Base-by-base conservation (phyloP, 495 filamentous ascomycete genomes). In the Penicillium parvum region DNA sequence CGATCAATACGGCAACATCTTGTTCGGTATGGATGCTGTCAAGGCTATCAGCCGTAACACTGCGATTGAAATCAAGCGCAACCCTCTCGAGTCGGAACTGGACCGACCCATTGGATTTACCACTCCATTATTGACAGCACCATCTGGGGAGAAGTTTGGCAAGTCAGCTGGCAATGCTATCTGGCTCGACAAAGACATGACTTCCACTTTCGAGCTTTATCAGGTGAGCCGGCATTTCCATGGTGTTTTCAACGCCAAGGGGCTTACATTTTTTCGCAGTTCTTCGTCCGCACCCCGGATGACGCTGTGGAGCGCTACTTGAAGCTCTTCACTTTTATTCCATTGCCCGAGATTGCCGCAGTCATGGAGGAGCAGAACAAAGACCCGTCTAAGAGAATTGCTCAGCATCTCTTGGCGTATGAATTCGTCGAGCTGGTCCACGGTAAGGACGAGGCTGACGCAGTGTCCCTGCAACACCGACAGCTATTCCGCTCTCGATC, bases 1-100 rank as follows among this genome's bases (percentile, higher is more conserved):
- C 19, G 92, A 99, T 61, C 92, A 99, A 63, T 99, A 81, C 62
- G 92, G 92, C 45, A 99, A 99, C 60, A 96, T 99, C 47, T 73
- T 94, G 5, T 82, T 90, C 28, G 92, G 92, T 16, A 85, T 95
- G 58, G 86, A 96, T 27, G 77, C 85, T 2, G 70, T 97, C 49
- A 88, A 88, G 55, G 65, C 81, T 19, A 78, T 86, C 26, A 75
- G 78, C 22, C 79, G 76, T 32, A 78, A 72, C 33, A 66, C 69
- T 9, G 53, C 49, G 19, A 33, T 58, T 29, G 58, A 64, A 26
- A 49, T 50, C 33, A 39, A 52, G 2, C 53, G 50, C 11, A 58
- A 58, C 20, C 47, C 54, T 16, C 28, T 72, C 5, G 50, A 60
- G 6, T 43, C 61, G 2, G 62, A 70, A 19, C 2, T 65, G 7